phyloP scores from a whole-genome alignment of 2,329 filamentous ascomycete species.

The Penicillium polonicum region DNA sequence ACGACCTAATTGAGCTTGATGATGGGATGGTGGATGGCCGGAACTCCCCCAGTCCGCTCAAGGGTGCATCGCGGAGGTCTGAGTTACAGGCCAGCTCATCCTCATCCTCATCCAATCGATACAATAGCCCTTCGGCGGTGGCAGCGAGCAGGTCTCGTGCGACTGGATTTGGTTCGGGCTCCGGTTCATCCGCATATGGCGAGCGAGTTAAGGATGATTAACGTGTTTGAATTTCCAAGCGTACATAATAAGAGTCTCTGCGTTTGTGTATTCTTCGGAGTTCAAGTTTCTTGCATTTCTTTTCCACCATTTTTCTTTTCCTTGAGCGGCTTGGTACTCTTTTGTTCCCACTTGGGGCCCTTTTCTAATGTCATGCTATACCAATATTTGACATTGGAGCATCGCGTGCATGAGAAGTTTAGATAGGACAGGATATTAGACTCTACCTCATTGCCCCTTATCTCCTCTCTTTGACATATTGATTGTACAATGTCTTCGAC shows the following conservation, averaged over 20 bases:
- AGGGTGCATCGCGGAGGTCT: slow-evolving; percentile 15
- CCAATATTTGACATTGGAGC: neutral
- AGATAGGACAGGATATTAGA: neutral
- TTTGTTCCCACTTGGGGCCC: slow-evolving; percentile 1
- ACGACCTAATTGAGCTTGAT: slow-evolving; percentile 47
- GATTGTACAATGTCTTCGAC: slow-evolving; percentile 1
- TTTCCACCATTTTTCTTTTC: neutral
- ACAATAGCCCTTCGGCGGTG: slow-evolving; percentile 26
- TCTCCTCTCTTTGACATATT: neutral
- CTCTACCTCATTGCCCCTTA: neutral
- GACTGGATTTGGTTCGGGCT: slow-evolving; percentile 16
- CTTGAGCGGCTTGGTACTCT: slow-evolving; percentile 22
- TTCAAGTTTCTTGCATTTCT: slow-evolving; percentile 15
- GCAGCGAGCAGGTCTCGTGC: slow-evolving; percentile 39
- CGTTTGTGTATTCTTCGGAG: slow-evolving; percentile 10
- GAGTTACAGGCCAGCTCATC: slow-evolving; percentile 22
- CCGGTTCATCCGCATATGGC: slow-evolving; percentile 11
- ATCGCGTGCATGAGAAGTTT: slow-evolving; percentile 1
- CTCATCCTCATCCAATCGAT: slow-evolving; percentile 27
- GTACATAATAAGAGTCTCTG: slow-evolving; percentile 26
- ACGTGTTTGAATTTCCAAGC: slow-evolving; percentile 18
- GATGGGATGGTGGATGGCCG: slow-evolving; percentile 35
- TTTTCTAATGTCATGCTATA: neutral
- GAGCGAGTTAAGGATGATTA: slow-evolving; percentile 34
- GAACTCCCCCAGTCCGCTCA: slow-evolving; percentile 20